These are phyloP conservation scores for Phyllostachys edulis DNA, from an alignment of 176 grass and related monocot species.

Conservation along the genomic window DNA sequence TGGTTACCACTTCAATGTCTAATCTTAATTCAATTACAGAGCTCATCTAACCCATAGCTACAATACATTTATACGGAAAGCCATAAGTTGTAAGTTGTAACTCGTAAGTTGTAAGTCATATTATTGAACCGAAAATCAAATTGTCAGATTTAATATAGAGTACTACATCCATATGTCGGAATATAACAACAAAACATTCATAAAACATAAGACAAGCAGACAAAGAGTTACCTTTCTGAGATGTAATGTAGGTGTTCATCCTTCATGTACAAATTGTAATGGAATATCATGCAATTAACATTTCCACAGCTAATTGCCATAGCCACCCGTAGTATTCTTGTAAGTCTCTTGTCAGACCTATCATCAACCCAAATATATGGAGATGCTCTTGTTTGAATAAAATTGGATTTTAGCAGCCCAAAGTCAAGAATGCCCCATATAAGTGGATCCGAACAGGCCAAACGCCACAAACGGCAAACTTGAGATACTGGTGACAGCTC, in stretches of 20 bases:
- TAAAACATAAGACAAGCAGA: background rate
- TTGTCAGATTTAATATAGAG: background rate
- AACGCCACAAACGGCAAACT: conserved; percentile 76
- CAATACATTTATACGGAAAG: background rate
- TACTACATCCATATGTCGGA: background rate
- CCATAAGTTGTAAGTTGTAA: background rate
- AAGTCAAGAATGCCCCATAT: conserved; percentile 93
- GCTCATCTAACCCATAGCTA: background rate
- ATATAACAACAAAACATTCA: background rate
- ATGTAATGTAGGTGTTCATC: conserved; percentile 92
- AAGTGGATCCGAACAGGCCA: conserved; percentile 87
- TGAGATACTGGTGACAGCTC: conserved; percentile 81
- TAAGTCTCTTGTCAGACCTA: conserved; percentile 79
- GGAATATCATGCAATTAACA: conserved; percentile 83
- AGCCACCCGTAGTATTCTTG: conserved; percentile 67
- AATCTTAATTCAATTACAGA: conserved; percentile 1
- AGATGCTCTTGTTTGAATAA: conserved; percentile 82
- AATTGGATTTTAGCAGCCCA: conserved; percentile 77
- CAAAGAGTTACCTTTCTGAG: conserved; percentile 70
- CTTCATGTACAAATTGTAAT: conserved; percentile 97
- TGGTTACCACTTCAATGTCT: background rate
- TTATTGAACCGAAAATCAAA: background rate
- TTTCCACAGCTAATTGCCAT: conserved; percentile 76
- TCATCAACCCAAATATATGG: conserved; percentile 92
- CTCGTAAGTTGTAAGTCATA: background rate